Percentiles rank a stretch among this genome's conserved stretches.
These are phyloP conservation scores for Lecanicillium sp. DNA, from an alignment of 2,329 filamentous ascomycete species.

Conservation along the genomic window DNA sequence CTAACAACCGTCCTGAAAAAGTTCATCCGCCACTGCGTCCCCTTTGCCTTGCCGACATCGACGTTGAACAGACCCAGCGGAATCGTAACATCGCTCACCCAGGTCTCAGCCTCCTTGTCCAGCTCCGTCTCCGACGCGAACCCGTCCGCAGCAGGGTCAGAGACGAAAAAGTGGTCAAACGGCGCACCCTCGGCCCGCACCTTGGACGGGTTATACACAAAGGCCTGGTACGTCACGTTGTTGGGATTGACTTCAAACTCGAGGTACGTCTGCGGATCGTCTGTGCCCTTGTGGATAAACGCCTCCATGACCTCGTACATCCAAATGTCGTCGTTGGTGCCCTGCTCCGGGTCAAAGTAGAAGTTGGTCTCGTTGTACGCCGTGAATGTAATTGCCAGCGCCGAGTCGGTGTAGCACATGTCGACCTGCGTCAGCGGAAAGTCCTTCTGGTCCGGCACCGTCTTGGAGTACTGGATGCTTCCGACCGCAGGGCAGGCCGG, in stretches of 20 bases:
- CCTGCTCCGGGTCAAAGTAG: conserved; percentile 33
- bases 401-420: conserved; percentile 35
- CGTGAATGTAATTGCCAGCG: conserved; percentile 33
- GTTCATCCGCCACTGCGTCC: conserved; percentile 43
- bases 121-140: conserved; percentile 31
- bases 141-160: conserved; percentile 30
- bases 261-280: conserved; percentile 39
- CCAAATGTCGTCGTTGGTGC: conserved; percentile 38
- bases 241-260: conserved; percentile 43
- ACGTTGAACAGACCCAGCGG: conserved; percentile 43
- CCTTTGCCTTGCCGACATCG: conserved; percentile 29
- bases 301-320: conserved; percentile 43
- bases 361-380: conserved; percentile 37
- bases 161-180: conserved; percentile 34
- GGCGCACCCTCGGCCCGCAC: conserved; percentile 29
- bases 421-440: conserved; percentile 37
- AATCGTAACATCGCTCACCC: conserved; percentile 32
- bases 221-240: conserved; percentile 42
- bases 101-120: conserved; percentile 25
- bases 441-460: conserved; percentile 29
- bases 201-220: conserved; percentile 42
- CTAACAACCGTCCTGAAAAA: conserved; percentile 40
- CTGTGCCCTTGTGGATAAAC: conserved; percentile 36
- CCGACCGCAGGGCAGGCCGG: conserved; percentile 28
- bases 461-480: conserved; percentile 29